A percentile compares a stretch with the other conserved stretches of the same genome.
phyloP scores from a whole-genome alignment of 805 yeast species.

The Candida wancherniae region DNA sequence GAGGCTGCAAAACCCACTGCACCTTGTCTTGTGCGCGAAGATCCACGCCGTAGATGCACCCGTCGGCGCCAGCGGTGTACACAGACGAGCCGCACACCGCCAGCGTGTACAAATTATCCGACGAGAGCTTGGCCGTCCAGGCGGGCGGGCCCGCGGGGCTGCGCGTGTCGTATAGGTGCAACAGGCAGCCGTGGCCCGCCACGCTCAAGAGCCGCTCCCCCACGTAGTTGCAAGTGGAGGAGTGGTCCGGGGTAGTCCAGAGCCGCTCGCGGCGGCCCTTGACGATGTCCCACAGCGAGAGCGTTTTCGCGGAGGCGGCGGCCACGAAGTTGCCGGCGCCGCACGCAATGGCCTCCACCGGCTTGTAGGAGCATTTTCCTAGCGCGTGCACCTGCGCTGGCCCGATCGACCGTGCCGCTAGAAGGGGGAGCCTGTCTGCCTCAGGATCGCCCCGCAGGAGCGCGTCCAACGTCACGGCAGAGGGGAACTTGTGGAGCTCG shows the following conservation, averaged over 20 bases:
- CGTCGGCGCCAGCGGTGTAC: conserved; percentile 16
- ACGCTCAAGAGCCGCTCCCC: conserved; percentile 12
- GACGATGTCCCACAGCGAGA: conserved; percentile 15
- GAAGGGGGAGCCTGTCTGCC: too few species aligned
- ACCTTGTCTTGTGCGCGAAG: conserved; percentile 11
- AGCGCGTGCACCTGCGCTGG: conserved; percentile 2
- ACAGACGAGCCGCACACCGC: conserved; percentile 9
- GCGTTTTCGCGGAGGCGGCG: conserved; percentile 10
- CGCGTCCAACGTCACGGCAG: too few species aligned
- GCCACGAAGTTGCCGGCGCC: conserved; percentile 5
- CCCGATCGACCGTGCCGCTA: too few species aligned
- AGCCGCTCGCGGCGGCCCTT: conserved; percentile 8
- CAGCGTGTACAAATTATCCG: conserved; percentile 15
- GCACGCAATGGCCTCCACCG: conserved; percentile 12
- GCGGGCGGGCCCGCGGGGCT: conserved; percentile 4
- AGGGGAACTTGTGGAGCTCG: conserved; percentile 5
- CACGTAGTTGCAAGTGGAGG: conserved; percentile 9
- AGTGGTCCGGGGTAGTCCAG: conserved; percentile 9
- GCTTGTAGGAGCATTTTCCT: conserved; percentile 16
- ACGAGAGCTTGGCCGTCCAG: conserved; percentile 9
- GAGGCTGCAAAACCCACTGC: conserved; percentile 8
- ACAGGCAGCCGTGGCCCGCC: conserved; percentile 15
- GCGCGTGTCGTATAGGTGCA: conserved; percentile 15
- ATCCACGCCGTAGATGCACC: conserved; percentile 13
- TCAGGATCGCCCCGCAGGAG: too few species aligned